Conservation (phyloP, 2,329 filamentous ascomycete species). For the Aphanoascus verrucosus region DNA sequence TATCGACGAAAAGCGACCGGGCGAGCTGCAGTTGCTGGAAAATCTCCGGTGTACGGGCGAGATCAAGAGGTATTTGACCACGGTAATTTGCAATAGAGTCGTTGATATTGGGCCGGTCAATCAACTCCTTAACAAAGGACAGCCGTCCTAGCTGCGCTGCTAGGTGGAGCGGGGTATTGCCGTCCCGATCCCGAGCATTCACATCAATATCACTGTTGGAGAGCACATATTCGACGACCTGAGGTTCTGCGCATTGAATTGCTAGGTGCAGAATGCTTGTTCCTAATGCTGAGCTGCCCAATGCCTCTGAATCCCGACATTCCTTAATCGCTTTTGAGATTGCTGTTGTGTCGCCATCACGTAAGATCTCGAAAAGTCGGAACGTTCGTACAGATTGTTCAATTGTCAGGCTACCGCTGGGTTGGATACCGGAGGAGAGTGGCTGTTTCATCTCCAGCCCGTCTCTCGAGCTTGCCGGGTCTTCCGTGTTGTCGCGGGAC, state of each 20-base stretch:
- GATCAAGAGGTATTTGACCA: conserved; percentile 74
- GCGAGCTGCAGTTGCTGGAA: conserved; percentile 90
- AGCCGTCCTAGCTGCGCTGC: conserved; percentile 73
- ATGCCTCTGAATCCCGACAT: conserved; percentile 43
- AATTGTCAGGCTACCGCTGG: conserved; percentile 22
- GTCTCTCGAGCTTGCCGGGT: conserved; percentile 21
- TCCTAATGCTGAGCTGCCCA: conserved; percentile 43
- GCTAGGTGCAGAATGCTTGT: conserved; percentile 88
- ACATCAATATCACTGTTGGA: conserved; percentile 68
- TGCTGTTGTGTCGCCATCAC: conserved; percentile 78
- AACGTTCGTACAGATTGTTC: conserved; percentile 94
- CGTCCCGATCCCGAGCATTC: conserved; percentile 83
- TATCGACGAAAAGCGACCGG: conserved; percentile 78
- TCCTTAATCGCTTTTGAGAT: conserved; percentile 72
- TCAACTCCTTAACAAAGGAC: conserved; percentile 68
- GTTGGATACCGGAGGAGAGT: conserved; percentile 25
- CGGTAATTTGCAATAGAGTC: conserved; percentile 77
- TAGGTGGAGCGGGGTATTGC: conserved; percentile 85
- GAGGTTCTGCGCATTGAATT: conserved; percentile 85
- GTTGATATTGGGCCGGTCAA: conserved; percentile 75
- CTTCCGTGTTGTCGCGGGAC: conserved; percentile 21
- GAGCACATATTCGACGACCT: conserved; percentile 89
- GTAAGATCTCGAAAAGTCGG: conserved; percentile 81
- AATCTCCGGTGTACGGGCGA: conserved; percentile 85
- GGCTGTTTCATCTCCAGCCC: conserved; percentile 25